These are phyloP conservation scores for Vigna hirtella DNA, from an alignment of 306 rosid species.

Conservation along the genomic window DNA sequence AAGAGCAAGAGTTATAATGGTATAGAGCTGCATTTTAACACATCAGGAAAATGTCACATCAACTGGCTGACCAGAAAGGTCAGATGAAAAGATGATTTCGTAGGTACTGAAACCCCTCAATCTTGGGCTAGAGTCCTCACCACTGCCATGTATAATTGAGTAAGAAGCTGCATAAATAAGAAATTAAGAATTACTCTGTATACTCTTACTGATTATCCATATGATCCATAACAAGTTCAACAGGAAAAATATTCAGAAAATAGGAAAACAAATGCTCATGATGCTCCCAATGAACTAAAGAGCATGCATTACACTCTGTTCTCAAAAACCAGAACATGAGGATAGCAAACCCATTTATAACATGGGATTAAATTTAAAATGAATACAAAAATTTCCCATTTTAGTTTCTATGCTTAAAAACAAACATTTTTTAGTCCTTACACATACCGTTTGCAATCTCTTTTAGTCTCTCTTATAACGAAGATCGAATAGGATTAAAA, in stretches of 20 bases:
- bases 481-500: no score
- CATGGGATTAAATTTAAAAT: neutral
- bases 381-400: no score
- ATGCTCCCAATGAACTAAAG: neutral
- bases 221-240: conserved; percentile 28
- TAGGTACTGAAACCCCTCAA: conserved; percentile 15
- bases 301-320: neutral
- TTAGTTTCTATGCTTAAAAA: no score
- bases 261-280: conserved; percentile 9
- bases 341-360: neutral
- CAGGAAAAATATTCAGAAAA: conserved; percentile 17
- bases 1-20: conserved; percentile 62
- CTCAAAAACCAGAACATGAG: neutral
- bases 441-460: no score
- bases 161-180: conserved; percentile 80
- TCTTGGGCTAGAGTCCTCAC: conserved; percentile 56
- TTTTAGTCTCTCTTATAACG: no score
- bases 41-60: conserved; percentile 40
- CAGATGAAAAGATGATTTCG: conserved; percentile 31
- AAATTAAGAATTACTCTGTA: conserved; percentile 39
- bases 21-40: conserved; percentile 69
- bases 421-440: no score
- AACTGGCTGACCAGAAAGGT: conserved; percentile 21
- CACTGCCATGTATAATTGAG: conserved; percentile 82
- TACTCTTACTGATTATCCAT: conserved; percentile 30